Evolutionary conservation across 352 stramenopile genomes (phyloP), one percentile per base, ranked within the genome.

Genomic region (Globisporangium spinosum): DNA sequence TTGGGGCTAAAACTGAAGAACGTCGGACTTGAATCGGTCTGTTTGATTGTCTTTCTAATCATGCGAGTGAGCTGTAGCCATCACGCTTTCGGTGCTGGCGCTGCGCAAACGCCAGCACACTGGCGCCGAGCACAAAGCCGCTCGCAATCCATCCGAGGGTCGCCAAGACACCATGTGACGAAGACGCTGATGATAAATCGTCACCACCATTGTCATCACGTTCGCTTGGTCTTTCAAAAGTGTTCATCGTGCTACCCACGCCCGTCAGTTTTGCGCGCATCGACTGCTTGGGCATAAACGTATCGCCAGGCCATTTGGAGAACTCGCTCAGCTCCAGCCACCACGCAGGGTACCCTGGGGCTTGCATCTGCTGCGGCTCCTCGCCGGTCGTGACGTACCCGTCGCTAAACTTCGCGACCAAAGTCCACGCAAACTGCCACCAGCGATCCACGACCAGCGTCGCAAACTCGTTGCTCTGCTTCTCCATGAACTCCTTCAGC

Each of bases 381-480:
- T 93, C 85, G 27, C 85, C 83, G 9, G 79, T 91, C 20, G 82
- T 89, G 63, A 89, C 71, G 72, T 88, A 91, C 43, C 85, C 85
- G 40, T 89, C 75, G 62, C 80, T 91, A 68, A 85, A 93, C 67
- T 91, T 93, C 56, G 78, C 79, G 9, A 91, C 73, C 13, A 93
- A 65, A 25, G 61, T 78, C 85, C 85, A 93, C 9, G 81, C 83
- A 1, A 91, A 70, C 15, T 73, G 22, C 85, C 85, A 91, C 85
- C 85, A 91, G 29, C 76, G 63, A 0, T 77, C 59, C 9, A 91
- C 81, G 1, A 93, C 81, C 3, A 76, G 32, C 12, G 73, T 69
- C 1, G 83, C 85, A 55, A 91, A 89, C 2, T 73, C 73, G 60
- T 93, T 92, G 65, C 71, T 81, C 15, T 77, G 65, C 2, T 57